Evolutionary conservation across 202 grass and related monocot genomes (phyloP).

Genomic region (Schoenoplectus triqueter): DNA sequence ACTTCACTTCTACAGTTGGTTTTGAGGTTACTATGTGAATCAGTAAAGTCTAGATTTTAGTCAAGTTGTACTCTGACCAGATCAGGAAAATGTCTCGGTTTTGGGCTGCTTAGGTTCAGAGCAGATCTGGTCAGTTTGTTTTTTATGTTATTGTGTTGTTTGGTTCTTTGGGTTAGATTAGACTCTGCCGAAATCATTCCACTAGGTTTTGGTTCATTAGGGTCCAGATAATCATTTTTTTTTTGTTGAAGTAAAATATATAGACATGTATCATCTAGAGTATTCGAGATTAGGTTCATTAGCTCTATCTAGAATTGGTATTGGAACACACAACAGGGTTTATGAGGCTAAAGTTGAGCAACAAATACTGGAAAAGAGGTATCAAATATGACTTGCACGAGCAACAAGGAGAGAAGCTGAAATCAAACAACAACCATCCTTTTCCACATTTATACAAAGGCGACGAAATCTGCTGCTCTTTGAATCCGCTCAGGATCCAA

Average conservation of each 20-base stretch:
- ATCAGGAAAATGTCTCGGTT: not conserved
- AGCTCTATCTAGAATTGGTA: constrained; percentile 10
- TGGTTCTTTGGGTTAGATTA: constrained; percentile 9
- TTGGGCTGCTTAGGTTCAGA: constrained; percentile 10
- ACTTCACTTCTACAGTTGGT: not conserved
- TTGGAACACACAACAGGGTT: not conserved
- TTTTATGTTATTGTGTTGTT: not conserved
- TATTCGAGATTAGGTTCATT: constrained; percentile 12
- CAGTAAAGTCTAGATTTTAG: not conserved
- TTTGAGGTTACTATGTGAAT: constrained; percentile 15
- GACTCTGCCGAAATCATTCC: constrained; percentile 11
- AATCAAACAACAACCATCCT: constrained; percentile 17
- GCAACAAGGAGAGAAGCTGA: constrained; percentile 28
- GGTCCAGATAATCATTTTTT: not conserved
- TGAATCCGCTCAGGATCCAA: too few species aligned
- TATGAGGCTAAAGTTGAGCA: constrained; percentile 1
- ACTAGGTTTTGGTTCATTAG: constrained; percentile 14
- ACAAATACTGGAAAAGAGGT: constrained; percentile 19
- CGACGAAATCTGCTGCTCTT: too few species aligned
- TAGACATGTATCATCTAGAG: not conserved
- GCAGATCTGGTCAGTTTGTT: not conserved
- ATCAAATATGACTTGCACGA: constrained; percentile 19
- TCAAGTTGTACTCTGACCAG: not conserved
- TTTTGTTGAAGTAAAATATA: constrained; percentile 15
- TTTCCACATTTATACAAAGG: not conserved